These are phyloP conservation scores for Penicillium sumatraense DNA, from an alignment of 2,329 filamentous ascomycete species.

Conservation along the genomic window DNA sequence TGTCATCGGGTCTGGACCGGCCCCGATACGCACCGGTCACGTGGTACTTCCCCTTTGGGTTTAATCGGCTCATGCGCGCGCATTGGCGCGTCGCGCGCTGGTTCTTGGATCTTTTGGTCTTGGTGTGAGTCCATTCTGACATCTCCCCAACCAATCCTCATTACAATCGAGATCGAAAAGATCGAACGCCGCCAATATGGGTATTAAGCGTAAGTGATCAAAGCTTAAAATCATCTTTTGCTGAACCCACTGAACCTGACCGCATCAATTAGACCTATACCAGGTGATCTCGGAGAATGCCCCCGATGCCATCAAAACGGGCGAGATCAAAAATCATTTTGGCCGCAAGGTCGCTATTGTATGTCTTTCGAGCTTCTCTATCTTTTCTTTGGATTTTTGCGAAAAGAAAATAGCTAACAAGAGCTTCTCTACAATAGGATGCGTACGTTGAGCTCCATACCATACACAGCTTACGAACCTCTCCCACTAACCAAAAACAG, in stretches of 20 bases:
- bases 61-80: constrained; percentile 19
- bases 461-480: not conserved
- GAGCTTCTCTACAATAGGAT: constrained; percentile 56
- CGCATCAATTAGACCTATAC: constrained; percentile 66
- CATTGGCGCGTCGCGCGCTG: constrained; percentile 27
- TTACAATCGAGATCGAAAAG: not conserved
- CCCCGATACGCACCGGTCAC: constrained; percentile 25
- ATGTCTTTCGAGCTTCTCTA: constrained; percentile 46
- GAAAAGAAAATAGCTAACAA: constrained; percentile 18
- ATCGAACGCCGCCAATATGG: constrained; percentile 42
- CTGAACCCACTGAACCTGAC: constrained; percentile 48
- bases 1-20: constrained; percentile 9
- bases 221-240: constrained; percentile 49
- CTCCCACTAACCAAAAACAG: constrained; percentile 47
- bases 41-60: constrained; percentile 24
- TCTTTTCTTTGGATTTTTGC: not conserved
- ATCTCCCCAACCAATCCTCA: not conserved
- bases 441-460: constrained; percentile 49
- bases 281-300: constrained; percentile 88
- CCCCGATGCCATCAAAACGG: constrained; percentile 92
- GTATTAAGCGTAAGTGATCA: constrained; percentile 55
- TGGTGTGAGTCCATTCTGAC: not conserved
- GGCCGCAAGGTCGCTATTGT: constrained; percentile 98
- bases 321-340: constrained; percentile 99
- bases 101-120: too few species aligned